Conservation (phyloP, 1,139 yeast genomes). For the Yamadazyma blattariae region DNA sequence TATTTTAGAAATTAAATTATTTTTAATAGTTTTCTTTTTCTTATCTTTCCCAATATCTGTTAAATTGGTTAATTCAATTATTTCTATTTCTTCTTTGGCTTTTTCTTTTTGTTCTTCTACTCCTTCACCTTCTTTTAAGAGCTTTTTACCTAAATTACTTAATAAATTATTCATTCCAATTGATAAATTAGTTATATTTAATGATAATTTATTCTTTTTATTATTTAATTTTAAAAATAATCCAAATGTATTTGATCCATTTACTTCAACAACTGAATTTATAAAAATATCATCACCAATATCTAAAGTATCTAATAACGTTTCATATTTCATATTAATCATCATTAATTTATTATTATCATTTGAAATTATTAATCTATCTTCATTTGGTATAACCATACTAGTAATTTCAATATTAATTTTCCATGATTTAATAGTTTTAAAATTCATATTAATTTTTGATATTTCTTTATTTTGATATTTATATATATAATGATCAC, state of each 20-base stretch:
- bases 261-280: constrained; percentile 36
- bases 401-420: constrained; percentile 14
- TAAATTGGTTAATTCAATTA: constrained; percentile 7
- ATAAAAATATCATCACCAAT: constrained; percentile 27
- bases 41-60: constrained; percentile 6
- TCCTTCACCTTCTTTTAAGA: constrained; percentile 18
- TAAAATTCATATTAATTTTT: constrained; percentile 20
- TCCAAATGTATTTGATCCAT: constrained; percentile 45
- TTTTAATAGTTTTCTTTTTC: constrained; percentile 5
- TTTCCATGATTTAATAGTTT: constrained; percentile 8
- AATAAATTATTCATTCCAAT: constrained; percentile 70
- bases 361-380: constrained; percentile 42
- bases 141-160: constrained; percentile 70
- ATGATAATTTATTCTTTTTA: constrained; percentile 42
- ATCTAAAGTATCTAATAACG: constrained; percentile 37
- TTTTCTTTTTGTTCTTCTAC: constrained; percentile 20
- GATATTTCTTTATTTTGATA: constrained; percentile 7
- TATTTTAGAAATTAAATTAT: constrained; percentile 12
- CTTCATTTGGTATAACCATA: constrained; percentile 38
- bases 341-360: constrained; percentile 37
- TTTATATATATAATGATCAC: constrained; percentile 11
- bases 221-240: constrained; percentile 39
- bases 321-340: constrained; percentile 42
- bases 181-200: constrained; percentile 51
- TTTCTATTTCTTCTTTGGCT: constrained; percentile 8